Evolutionary conservation across 208 protist species (phyloP), one percentile per base, ranked within the genome.

Genomic region (Balamuthia mandrillaris): DNA sequence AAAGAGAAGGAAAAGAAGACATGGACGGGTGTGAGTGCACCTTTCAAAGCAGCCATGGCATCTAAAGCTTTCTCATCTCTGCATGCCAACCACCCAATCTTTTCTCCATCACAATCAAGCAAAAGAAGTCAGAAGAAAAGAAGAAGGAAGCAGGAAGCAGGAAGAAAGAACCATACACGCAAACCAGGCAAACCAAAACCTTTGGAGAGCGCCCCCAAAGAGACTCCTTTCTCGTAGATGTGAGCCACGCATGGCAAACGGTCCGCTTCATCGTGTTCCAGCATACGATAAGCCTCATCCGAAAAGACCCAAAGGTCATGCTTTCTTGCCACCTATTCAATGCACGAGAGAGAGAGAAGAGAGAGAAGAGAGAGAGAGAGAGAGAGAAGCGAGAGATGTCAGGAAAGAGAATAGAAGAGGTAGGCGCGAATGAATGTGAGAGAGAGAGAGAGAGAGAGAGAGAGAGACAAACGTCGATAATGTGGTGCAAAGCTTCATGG

Each of bases 301-400:
- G 77, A 83, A 33, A 83, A 83, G 77, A 83, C 10, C n/a, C 49
- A 83, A 5, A 83, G 37, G 51, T 68, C 77, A 12, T 83, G 68
- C 27, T 51, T 33, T 7, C 77, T 33, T 18, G 77, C 77, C 16
- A 83, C 27, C 24, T 63, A n/a, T n/a, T n/a, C n/a, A n/a, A n/a
- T n/a, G n/a, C n/a, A n/a, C n/a, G n/a, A n/a, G n/a, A n/a, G n/a
- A n/a, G n/a, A n/a, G n/a, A n/a, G n/a, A n/a, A n/a, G n/a, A n/a
- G n/a, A n/a, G n/a, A n/a, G n/a, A n/a, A n/a, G n/a, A n/a, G n/a
- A n/a, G n/a, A n/a, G n/a, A n/a, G n/a, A n/a, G n/a, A n/a, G n/a
- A n/a, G n/a, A n/a, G n/a, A n/a, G n/a, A n/a, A n/a, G n/a, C n/a
- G n/a, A n/a, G n/a, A n/a, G n/a, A n/a, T n/a, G n/a, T n/a, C n/a